These are phyloP conservation scores for Nidularia pulvinata DNA, from an alignment of 768 basidiomycete genomes.

Conservation along the genomic window DNA sequence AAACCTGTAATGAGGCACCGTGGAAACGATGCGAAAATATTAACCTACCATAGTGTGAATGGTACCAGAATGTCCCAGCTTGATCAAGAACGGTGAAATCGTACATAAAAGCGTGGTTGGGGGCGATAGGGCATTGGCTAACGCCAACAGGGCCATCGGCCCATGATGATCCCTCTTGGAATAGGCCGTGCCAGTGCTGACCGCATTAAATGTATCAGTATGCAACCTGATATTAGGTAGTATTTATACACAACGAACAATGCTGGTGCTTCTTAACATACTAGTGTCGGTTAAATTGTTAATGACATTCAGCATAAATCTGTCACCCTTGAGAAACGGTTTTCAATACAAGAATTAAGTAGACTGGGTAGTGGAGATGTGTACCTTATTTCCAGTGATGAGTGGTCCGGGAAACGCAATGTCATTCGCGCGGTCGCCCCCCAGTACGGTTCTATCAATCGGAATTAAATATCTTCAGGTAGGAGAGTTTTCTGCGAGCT, in stretches of 20 bases:
- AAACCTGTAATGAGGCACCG: neutral
- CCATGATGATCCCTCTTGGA: conserved; percentile 19
- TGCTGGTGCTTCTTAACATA: conserved; percentile 19
- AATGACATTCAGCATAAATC: conserved; percentile 17
- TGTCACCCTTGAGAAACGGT: conserved; percentile 16
- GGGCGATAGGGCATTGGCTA: conserved; percentile 42
- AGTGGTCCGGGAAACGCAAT: conserved; percentile 1
- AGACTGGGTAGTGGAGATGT: no score
- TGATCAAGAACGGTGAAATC: conserved; percentile 31
- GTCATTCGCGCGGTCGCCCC: no score
- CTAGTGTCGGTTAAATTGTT: conserved; percentile 13
- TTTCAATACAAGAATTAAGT: neutral
- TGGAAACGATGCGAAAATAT: no score
- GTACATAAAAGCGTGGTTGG: conserved; percentile 35
- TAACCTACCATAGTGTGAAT: conserved; percentile 16
- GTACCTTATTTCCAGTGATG: conserved; percentile 1
- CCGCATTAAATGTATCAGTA: neutral
- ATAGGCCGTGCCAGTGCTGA: conserved; percentile 29
- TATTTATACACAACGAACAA: conserved; percentile 8
- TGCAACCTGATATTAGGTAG: neutral
- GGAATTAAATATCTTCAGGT: neutral
- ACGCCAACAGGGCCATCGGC: conserved; percentile 26
- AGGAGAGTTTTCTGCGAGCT: neutral
- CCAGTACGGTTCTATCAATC: neutral
- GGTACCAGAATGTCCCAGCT: conserved; percentile 45